Evolutionary conservation across 306 rosid species (phyloP), one percentile per base, ranked within the genome.

Genomic region (Luffa aegyptiaca): DNA sequence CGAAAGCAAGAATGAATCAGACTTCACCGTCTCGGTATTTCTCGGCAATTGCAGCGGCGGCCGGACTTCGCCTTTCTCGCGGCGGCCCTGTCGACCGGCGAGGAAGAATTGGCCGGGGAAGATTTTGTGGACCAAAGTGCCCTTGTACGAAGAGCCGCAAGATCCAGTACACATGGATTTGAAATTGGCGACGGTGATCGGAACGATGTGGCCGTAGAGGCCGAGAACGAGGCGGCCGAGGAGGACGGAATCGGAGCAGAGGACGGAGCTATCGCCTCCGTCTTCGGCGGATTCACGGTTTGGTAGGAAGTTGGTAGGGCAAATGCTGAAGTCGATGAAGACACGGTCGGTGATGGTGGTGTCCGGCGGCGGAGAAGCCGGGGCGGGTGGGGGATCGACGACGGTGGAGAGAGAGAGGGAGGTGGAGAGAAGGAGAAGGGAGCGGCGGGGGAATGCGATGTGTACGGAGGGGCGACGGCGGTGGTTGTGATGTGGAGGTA

Each of bases 261-360:
- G 90, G n/a, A 86, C 65, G 73, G 42, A 18, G 61, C 7, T 14
- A 31, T 48, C 48, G 33, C 42, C 37, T 62, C 26, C 56, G 84
- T 86, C 89, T 33, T 91, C 82, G 66, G 80, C 48, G 82, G 92
- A 36, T 16, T 65, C 80, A 31, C 97, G 92, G 79, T 59, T 78
- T 46, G 93, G 88, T 76, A 88, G 92, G 91, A 84, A 90, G 84
- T 79, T 81, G 76, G 90, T 88, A 64, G 97, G 91, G 86, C 97
- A 94, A 87, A 94, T 90, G 84, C 88, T 86, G 91, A 94, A 92
- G 81, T 94, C 98, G 83, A 94, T 83, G 90, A 91, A 94, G 77
- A 92, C 71, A 39, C 98, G 97, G 86, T 94, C 97, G 62, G 98
- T 94, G 83, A 94, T 78, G 52, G 93, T 94, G 79, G 93, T 90